Conservation (phyloP, 805 yeast species). For the Saccharomycopsis fibuligera region DNA sequence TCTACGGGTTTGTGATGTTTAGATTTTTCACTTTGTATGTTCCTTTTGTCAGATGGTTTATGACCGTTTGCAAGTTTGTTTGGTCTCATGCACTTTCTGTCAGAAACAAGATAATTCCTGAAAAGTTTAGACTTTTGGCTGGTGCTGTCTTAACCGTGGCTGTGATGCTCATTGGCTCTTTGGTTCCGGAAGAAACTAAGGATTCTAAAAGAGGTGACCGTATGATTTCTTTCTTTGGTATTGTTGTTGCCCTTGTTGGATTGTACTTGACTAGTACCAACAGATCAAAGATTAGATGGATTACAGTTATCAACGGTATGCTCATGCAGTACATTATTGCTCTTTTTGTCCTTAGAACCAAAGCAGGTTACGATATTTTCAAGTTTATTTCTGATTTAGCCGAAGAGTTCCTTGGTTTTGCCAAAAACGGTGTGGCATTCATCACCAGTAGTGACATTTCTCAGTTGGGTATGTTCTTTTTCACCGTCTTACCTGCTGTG, state of each 20-base stretch:
- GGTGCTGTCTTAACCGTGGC: constrained; percentile 42
- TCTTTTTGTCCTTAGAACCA: constrained; percentile 53
- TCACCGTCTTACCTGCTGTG: constrained; percentile 56
- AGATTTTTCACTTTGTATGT: constrained; percentile 47
- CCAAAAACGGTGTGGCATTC: constrained; percentile 57
- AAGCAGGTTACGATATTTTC: constrained; percentile 54
- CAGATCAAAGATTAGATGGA: constrained; percentile 44
- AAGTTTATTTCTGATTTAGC: constrained; percentile 54
- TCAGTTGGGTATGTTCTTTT: constrained; percentile 41
- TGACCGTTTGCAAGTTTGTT: not conserved
- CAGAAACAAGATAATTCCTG: constrained; percentile 37
- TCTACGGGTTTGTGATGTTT: constrained; percentile 45
- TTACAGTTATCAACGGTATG: constrained; percentile 53
- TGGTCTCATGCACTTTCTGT: constrained; percentile 9
- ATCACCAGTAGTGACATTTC: constrained; percentile 39
- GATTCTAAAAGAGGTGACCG: constrained; percentile 46
- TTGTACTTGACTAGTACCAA: constrained; percentile 42
- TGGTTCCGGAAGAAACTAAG: constrained; percentile 41
- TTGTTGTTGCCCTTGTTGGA: constrained; percentile 38
- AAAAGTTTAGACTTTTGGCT: constrained; percentile 34
- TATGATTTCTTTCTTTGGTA: constrained; percentile 52
- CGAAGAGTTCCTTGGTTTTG: constrained; percentile 49
- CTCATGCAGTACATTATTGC: constrained; percentile 56
- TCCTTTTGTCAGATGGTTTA: constrained; percentile 23
- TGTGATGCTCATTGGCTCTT: constrained; percentile 48